Evolutionary conservation across 805 yeast species (phyloP).

Genomic region (Suhomyces tanzawaensis): DNA sequence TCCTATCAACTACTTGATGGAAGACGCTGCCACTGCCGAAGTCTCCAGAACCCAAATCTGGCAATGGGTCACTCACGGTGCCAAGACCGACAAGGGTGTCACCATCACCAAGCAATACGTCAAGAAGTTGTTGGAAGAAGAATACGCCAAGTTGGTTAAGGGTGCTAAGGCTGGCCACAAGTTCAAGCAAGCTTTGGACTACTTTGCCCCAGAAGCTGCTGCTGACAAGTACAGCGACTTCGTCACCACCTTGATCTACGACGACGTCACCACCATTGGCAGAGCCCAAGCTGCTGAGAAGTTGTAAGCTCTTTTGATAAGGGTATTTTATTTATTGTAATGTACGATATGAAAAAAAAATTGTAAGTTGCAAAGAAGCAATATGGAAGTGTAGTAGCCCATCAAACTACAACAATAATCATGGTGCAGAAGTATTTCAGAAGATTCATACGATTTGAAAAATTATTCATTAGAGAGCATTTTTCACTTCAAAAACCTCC

Average conservation of each 20-base stretch:
- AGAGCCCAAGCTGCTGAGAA: conserved; percentile 42
- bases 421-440: too few species aligned
- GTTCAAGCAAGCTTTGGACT: conserved; percentile 64
- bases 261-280: conserved; percentile 59
- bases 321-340: conserved; percentile 2
- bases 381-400: too few species aligned
- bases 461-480: too few species aligned
- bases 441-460: too few species aligned
- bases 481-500: too few species aligned
- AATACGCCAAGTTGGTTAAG: conserved; percentile 50
- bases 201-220: conserved; percentile 69
- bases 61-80: conserved; percentile 81
- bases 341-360: not conserved
- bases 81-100: conserved; percentile 55
- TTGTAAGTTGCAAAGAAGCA: too few species aligned
- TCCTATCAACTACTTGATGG: conserved; percentile 83
- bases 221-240: conserved; percentile 75
- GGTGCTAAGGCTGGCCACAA: conserved; percentile 60
- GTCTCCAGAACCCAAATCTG: conserved; percentile 79
- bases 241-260: conserved; percentile 73
- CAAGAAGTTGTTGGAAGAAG: conserved; percentile 55
- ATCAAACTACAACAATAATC: too few species aligned
- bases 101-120: conserved; percentile 61
- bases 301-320: conserved; percentile 26
- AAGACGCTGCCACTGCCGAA: conserved; percentile 89